Evolutionary conservation across 495 filamentous ascomycete species (phyloP), one percentile per base, ranked within the genome.

Genomic region (Penicillium taxi): DNA sequence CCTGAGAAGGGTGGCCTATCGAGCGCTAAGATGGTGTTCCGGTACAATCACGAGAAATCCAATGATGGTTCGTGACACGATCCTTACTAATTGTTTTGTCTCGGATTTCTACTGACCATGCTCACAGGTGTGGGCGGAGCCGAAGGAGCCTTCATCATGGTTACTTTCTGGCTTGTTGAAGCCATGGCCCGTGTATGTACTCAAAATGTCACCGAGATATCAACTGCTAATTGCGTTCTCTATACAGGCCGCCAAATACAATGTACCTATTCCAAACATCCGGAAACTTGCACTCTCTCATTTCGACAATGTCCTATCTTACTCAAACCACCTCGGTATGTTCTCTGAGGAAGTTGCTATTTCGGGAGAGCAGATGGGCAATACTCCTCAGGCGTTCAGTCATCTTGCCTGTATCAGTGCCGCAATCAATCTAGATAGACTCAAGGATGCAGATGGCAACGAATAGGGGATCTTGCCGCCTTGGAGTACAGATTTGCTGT

Each of bases 111-210:
- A 38, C 48, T 58, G 25, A 52, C 34, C 41, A 9, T 32, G 50
- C 52, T 27, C 26, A 41, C 44, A 82, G 80, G 81, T n/a, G 75
- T 86, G 4, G 77, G 78, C 23, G 81, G 81, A 14, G 64, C 73
- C 19, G 81, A 86, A 56, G 81, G 81, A n/a, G 79, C 80, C 13
- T 86, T 86, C 50, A 73, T 72, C 51, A 84, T 86, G 80, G 81
- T 80, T 41, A 86, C 80, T 1, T 85, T 83, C 56, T 84, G 81
- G 81, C 70, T 84, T 3, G 77, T 84, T 3, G 81, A 84, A 52
- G 78, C 81, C n/a, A 65, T 86, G 60, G 81, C 80, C 16, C 69
- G 81, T 24, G 81, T 72, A 64, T 16, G 50, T 56, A 3, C 18
- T 18, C 5, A 28, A 8, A 4, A 9, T 11, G 16, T 6, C 19